Conservation (phyloP, 768 basidiomycete species). For the Serendipita sp. region DNA sequence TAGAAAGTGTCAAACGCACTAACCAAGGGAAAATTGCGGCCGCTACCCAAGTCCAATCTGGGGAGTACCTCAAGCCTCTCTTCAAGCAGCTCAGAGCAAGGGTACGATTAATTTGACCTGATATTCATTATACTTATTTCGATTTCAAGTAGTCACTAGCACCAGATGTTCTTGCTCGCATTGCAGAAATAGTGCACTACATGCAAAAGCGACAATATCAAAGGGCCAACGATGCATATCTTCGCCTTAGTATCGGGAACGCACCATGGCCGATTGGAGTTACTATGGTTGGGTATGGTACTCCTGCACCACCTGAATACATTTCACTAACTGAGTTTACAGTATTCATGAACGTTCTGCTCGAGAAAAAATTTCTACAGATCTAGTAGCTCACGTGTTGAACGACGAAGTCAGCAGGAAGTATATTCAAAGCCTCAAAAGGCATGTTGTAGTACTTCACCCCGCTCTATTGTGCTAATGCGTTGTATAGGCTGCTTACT, state of each 20-base stretch:
- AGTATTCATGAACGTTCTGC: slow-evolving; percentile 97
- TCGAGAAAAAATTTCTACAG: slow-evolving; percentile 91
- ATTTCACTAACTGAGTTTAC: slow-evolving; percentile 2
- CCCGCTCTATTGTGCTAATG: not conserved
- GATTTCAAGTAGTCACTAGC: slow-evolving; percentile 40
- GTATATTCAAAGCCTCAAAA: slow-evolving; percentile 93
- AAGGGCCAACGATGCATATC: slow-evolving; percentile 89
- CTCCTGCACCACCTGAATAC: not conserved
- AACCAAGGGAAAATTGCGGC: slow-evolving; percentile 88
- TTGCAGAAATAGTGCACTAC: slow-evolving; percentile 87
- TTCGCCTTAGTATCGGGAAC: slow-evolving; percentile 92
- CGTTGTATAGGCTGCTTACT: slow-evolving; percentile 55
- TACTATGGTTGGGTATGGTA: slow-evolving; percentile 87
- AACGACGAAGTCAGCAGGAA: slow-evolving; percentile 99
- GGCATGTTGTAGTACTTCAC: slow-evolving; percentile 31
- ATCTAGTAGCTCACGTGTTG: slow-evolving; percentile 93
- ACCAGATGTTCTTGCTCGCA: slow-evolving; percentile 65
- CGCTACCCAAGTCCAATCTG: slow-evolving; percentile 88
- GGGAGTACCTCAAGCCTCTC: slow-evolving; percentile 90
- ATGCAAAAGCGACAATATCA: slow-evolving; percentile 97
- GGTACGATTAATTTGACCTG: slow-evolving; percentile 30
- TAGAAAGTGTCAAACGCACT: slow-evolving; percentile 74
- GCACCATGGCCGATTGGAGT: slow-evolving; percentile 99
- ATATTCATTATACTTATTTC: not conserved
- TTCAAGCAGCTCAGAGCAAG: slow-evolving; percentile 82